Conservation (phyloP, 1,284 basidiomycete genomes). For the Tilletiaria anomala region DNA sequence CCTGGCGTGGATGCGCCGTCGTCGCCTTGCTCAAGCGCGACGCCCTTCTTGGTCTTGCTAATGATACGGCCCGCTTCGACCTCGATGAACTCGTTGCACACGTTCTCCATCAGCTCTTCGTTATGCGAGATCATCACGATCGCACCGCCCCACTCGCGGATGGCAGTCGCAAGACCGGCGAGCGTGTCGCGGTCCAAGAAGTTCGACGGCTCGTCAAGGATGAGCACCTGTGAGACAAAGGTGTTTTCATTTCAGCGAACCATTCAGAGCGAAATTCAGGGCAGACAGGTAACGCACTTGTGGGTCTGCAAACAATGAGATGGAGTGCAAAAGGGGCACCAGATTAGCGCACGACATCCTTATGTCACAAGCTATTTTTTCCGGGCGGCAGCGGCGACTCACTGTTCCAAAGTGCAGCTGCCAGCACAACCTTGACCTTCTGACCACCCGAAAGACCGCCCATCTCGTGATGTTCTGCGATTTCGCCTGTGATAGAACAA, state of each 20-base stretch:
- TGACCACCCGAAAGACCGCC: constrained; percentile 48
- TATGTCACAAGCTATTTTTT: constrained; percentile 24
- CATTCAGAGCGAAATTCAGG: no score
- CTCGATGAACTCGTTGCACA: constrained; percentile 49
- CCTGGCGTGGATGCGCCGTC: constrained; percentile 41
- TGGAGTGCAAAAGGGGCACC: no score
- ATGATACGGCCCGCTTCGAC: constrained; percentile 61
- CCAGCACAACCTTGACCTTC: constrained; percentile 71
- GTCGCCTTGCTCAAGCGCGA: constrained; percentile 57
- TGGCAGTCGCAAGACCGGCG: constrained; percentile 86
- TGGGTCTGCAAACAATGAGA: no score
- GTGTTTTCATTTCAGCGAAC: no score
- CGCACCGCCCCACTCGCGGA: constrained; percentile 88
- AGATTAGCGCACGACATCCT: neutral
- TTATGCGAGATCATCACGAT: constrained; percentile 97
- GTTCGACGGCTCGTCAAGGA: constrained; percentile 64
- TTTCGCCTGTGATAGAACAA: no score
- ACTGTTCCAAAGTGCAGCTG: constrained; percentile 39
- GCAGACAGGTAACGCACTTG: no score
- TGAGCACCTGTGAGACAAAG: constrained; percentile 35
- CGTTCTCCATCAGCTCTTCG: constrained; percentile 39
- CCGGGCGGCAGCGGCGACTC: neutral
- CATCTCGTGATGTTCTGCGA: constrained; percentile 38
- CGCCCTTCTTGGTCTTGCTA: constrained; percentile 69
- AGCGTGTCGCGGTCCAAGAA: constrained; percentile 55